Evolutionary conservation across 2,329 filamentous ascomycete species (phyloP), one percentile per base, ranked within the genome.

Genomic region (Fusarium agapanthi): DNA sequence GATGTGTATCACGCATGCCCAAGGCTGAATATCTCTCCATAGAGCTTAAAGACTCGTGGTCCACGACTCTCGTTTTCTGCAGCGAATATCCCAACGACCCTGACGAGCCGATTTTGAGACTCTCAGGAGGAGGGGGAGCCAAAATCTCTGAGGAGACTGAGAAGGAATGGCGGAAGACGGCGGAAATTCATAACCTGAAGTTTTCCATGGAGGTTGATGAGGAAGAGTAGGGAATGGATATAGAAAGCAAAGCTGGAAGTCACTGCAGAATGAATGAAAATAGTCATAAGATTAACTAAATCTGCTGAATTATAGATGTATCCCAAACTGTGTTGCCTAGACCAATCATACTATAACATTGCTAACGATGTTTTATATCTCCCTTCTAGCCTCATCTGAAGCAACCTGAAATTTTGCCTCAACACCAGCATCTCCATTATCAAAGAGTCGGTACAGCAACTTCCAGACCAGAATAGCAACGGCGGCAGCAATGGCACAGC

Each of bases 381-480:
- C 51, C 20, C 14, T n/a, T 5, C 41, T 47, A 7, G 28, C 28
- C 24, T 67, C 65, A 1, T 35, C 34, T 6, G 61, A 45, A 30
- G 61, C 50, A 34, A 60, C 55, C 15, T 45, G 41, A n/a, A 59
- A 63, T 20, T 60, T 50, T 10, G 41, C 41, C 44, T 78, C 76
- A 9, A 79, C 74, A 9, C 78, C 78, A 18, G 43, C 59, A 41
- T 80, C 78, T 1, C 78, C 78, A 18, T 73, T 59, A 32, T 79
- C 78, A 48, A 77, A 77, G 12, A 79, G 22, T 1, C 77, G 59
- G 24, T 80, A 80, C 38, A 80, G 37, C 14, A 79, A n/a, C 57
- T 80, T 80, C 78, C 77, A 79, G 13, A 74, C n/a, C 1, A 80
- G 35, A 37, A 79, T 77, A 3, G 78, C 71, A 2, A 69, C 74